Conservation (phyloP, 345 rosid genomes). For the Physaria fendleri region DNA sequence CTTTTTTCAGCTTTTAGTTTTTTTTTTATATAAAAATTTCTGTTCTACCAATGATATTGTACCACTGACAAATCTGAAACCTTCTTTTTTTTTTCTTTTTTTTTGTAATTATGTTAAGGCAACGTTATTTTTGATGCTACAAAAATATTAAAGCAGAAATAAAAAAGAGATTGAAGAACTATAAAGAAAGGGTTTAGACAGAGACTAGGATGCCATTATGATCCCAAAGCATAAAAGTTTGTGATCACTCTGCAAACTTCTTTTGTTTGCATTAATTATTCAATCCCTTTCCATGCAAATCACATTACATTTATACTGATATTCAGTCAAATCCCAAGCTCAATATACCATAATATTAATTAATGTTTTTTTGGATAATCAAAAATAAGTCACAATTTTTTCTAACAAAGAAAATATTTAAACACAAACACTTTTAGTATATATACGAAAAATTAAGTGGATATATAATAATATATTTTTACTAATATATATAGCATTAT, state of each 20-base stretch:
- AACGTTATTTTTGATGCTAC: slow-evolving; percentile 19
- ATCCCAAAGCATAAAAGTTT: slow-evolving; percentile 34
- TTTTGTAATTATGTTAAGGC: slow-evolving; percentile 14
- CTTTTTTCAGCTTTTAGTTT: slow-evolving; percentile 57
- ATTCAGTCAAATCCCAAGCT: not conserved
- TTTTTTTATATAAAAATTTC: not conserved
- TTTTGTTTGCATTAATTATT: slow-evolving; percentile 16
- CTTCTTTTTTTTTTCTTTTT: slow-evolving; percentile 25
- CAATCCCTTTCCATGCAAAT: slow-evolving; percentile 17
- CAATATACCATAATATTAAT: no score
- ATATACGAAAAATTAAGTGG: no score
- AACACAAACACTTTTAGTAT: no score
- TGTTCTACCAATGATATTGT: slow-evolving; percentile 34
- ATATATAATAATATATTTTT: no score
- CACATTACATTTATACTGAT: not conserved
- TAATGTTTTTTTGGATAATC: no score
- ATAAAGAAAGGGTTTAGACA: slow-evolving; percentile 28
- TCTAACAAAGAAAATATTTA: no score
- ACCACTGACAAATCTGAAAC: slow-evolving; percentile 40
- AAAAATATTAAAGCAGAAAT: slow-evolving; percentile 3
- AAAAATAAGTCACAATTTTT: no score
- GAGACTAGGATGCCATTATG: slow-evolving; percentile 36
- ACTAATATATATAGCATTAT: no score
- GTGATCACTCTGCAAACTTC: slow-evolving; percentile 26
- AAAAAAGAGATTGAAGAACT: slow-evolving; percentile 18